Evolutionary conservation across 148 eudicot species (phyloP), one percentile per base, ranked within the genome.

Genomic region (Chenopodium formosanum): DNA sequence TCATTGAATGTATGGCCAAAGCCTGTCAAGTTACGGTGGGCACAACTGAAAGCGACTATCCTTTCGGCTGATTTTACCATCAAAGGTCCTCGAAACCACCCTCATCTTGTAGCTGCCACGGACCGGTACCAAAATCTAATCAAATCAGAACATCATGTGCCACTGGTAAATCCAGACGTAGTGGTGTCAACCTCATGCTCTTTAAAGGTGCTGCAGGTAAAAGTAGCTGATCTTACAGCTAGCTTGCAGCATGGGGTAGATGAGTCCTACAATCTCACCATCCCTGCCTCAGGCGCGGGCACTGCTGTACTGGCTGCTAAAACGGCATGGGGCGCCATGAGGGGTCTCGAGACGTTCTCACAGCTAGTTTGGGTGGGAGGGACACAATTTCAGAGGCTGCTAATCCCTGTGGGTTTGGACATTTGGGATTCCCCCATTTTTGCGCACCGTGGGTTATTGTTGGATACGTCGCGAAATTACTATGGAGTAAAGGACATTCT

Each of bases 311-410:
- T 96, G 10, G 40, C 77, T 22, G 92, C 98, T 32, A 78, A 34
- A 56, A 96, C 97, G n/a, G 79, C 74, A 19, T 96, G 98, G 99
- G 99, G 98, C 0, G 98, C 98, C 12, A 94, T 96, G 95, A 83
- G 92, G 12, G 99, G 97, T 48, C 90, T 81, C 2, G 83, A 84
- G 74, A 77, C 83, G 0, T 77, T 80, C 71, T 83, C 83, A 0
- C 86, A 83, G 81, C 60, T 82, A 17, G 83, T 81, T 5, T 96
- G 65, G 99, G 83, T 85, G 85, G 16, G 88, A 86, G 88, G 83
- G 80, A 83, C 34, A 0, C 44, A 25, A 12, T 19, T 11, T 11
- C 53, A 9, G 53, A 50, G 53, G 2, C 53, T 2, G 3, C 14
- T 50, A 2, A 84, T 89, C 14, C 91, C 90, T 11, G 83, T 87